These are phyloP conservation scores for Boletus bicolor DNA, from an alignment of 768 basidiomycete species.

Conservation along the genomic window DNA sequence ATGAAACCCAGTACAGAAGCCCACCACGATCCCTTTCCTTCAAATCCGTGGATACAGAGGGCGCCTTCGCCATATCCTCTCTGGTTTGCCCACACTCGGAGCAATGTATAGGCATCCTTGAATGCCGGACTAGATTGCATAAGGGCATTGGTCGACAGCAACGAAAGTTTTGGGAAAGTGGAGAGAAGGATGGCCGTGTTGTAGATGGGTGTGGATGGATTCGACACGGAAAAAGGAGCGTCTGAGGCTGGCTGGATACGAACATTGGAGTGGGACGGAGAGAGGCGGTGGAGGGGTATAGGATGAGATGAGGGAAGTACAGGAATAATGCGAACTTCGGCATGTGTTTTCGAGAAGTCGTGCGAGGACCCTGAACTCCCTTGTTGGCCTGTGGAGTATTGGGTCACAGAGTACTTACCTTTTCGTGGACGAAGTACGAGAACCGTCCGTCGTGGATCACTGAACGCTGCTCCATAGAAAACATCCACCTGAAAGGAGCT, in stretches of 20 bases:
- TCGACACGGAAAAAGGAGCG: slow-evolving; percentile 14
- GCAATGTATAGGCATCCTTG: slow-evolving; percentile 68
- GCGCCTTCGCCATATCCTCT: slow-evolving; percentile 69
- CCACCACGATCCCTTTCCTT: slow-evolving; percentile 69
- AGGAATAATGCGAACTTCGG: slow-evolving; percentile 73
- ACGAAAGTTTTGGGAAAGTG: slow-evolving; percentile 35
- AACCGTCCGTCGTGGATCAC: slow-evolving; percentile 64
- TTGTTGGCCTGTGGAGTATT: slow-evolving; percentile 11
- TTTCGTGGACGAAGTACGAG: slow-evolving; percentile 57
- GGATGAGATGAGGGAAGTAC: slow-evolving; percentile 56
- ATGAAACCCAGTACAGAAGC: slow-evolving; percentile 55
- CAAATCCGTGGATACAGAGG: slow-evolving; percentile 67
- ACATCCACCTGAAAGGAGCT: slow-evolving; percentile 53
- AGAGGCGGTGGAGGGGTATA: slow-evolving; percentile 64
- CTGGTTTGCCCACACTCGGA: slow-evolving; percentile 89
- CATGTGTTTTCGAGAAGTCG: slow-evolving; percentile 67
- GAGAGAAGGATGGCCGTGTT: slow-evolving; percentile 65
- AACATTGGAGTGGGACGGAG: slow-evolving; percentile 72
- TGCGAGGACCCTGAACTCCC: slow-evolving; percentile 43
- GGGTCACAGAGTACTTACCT: slow-evolving; percentile 39
- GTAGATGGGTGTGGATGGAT: slow-evolving; percentile 69
- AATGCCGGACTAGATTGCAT: slow-evolving; percentile 56
- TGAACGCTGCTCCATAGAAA: slow-evolving; percentile 53
- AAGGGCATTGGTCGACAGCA: slow-evolving; percentile 47
- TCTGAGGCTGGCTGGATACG: slow-evolving; percentile 35